Percentiles rank a stretch among this genome's conserved stretches.
phyloP scores from a whole-genome alignment of 139 green algal species.

The Chlorella ohadii region DNA sequence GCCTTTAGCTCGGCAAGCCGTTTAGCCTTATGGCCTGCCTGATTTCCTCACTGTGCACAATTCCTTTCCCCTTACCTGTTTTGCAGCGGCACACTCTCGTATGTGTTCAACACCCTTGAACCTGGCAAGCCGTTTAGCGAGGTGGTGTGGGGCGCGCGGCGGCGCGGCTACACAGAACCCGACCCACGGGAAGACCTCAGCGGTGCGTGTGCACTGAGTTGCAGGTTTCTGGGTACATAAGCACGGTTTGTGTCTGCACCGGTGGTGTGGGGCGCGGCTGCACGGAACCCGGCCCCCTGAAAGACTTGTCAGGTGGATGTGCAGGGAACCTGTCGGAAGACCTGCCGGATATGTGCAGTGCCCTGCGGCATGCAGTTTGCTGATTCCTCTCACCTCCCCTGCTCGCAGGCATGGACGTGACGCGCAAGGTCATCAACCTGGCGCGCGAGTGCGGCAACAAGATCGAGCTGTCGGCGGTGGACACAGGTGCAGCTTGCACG shows the following conservation, averaged over 20 bases:
- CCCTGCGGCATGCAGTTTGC: too few relatives aligned
- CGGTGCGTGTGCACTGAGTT: too few relatives aligned
- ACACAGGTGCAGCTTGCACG: not conserved
- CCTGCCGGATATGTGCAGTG: too few relatives aligned
- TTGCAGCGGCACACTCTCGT: constrained; percentile 81
- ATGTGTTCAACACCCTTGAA: constrained; percentile 86
- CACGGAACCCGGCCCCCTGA: constrained; percentile 84
- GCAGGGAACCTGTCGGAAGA: too few relatives aligned
- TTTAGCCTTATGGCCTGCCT: too few relatives aligned
- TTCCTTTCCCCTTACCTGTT: too few relatives aligned
- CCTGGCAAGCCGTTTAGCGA: constrained; percentile 60
- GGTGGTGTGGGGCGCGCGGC: constrained; percentile 69
- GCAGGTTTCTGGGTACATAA: too few relatives aligned
- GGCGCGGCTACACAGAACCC: constrained; percentile 79
- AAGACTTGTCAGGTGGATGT: constrained; percentile 73
- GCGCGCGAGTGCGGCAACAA: constrained; percentile 85
- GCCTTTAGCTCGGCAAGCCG: too few relatives aligned
- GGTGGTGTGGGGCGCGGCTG: constrained; percentile 69
- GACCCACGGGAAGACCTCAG: constrained; percentile 83
- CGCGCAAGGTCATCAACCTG: constrained; percentile 90
- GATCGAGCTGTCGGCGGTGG: constrained; percentile 16
- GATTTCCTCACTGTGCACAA: too few relatives aligned
- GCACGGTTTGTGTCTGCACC: too few relatives aligned
- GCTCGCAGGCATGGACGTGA: constrained; percentile 71
- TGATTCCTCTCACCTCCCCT: not conserved